Evolutionary conservation across 1,284 basidiomycete genomes (phyloP).

Genomic region (Puccinia coronata): DNA sequence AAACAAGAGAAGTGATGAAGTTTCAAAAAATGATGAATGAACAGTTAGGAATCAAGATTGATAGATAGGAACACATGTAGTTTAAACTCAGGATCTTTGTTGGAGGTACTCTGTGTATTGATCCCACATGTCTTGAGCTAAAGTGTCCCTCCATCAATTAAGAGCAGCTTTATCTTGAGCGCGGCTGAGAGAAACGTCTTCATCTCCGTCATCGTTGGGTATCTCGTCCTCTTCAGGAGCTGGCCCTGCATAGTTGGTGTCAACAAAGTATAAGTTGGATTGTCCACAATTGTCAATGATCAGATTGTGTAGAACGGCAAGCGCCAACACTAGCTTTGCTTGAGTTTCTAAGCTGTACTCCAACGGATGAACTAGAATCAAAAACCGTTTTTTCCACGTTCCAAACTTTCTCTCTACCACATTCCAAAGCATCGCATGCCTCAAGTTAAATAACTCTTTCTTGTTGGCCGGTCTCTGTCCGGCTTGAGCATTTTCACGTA

Average conservation of each 20-base stretch:
- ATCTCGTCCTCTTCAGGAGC: no score
- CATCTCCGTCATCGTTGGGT: no score
- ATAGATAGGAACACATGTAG: neutral
- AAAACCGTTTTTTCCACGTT: constrained; percentile 39
- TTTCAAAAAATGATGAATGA: no score
- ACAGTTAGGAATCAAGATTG: no score
- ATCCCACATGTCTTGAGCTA: constrained; percentile 13
- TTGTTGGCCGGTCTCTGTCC: constrained; percentile 39
- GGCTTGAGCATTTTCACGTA: constrained; percentile 51
- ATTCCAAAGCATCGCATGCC: constrained; percentile 49
- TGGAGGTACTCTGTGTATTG: neutral
- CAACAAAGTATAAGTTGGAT: neutral
- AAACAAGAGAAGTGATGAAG: no score
- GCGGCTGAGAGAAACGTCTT: no score
- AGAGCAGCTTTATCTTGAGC: neutral
- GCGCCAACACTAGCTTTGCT: neutral
- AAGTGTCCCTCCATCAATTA: neutral
- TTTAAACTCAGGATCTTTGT: neutral
- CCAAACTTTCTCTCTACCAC: constrained; percentile 51
- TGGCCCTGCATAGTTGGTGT: neutral
- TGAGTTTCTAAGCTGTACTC: neutral
- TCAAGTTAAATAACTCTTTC: constrained; percentile 50
- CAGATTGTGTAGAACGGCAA: neutral
- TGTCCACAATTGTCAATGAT: neutral
- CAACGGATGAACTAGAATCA: neutral